phyloP scores from a whole-genome alignment of 2,329 filamentous ascomycete species.

The Talaromyces sp. region DNA sequence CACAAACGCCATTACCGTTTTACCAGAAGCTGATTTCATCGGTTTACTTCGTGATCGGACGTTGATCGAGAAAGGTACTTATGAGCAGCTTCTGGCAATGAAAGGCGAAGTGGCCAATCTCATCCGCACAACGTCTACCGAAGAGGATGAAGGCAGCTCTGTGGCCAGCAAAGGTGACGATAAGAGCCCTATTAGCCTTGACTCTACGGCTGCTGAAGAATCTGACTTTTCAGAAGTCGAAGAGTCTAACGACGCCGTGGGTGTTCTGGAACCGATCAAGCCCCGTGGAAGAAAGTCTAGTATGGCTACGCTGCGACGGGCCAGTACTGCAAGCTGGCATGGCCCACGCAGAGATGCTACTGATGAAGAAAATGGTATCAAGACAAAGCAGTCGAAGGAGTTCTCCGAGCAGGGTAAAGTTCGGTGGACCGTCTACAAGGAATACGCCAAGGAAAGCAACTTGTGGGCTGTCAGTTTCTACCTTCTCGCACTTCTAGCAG shows the following conservation, averaged over 20 bases:
- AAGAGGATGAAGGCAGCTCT: slow-evolving; percentile 39
- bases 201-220: slow-evolving; percentile 50
- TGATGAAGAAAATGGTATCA: slow-evolving; percentile 70
- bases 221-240: slow-evolving; percentile 50
- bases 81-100: slow-evolving; percentile 85
- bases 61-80: slow-evolving; percentile 83
- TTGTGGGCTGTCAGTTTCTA: slow-evolving; percentile 78
- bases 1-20: slow-evolving; percentile 89
- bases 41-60: slow-evolving; percentile 76
- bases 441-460: slow-evolving; percentile 95
- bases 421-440: slow-evolving; percentile 90
- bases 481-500: slow-evolving; percentile 66
- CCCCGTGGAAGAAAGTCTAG: slow-evolving; percentile 59
- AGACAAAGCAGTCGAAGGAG: slow-evolving; percentile 83
- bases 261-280: slow-evolving; percentile 72
- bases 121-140: slow-evolving; percentile 61
- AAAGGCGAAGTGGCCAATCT: slow-evolving; percentile 84
- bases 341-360: slow-evolving; percentile 77
- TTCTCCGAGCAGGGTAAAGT: slow-evolving; percentile 92
- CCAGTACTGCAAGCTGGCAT: slow-evolving; percentile 84
- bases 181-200: slow-evolving; percentile 56
- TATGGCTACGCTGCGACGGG: slow-evolving; percentile 75
- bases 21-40: slow-evolving; percentile 86
- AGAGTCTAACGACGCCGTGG: slow-evolving; percentile 64
- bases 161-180: slow-evolving; percentile 54